phyloP scores from a whole-genome alignment of 208 protist species.

The Trypanosoma scelopori region DNA sequence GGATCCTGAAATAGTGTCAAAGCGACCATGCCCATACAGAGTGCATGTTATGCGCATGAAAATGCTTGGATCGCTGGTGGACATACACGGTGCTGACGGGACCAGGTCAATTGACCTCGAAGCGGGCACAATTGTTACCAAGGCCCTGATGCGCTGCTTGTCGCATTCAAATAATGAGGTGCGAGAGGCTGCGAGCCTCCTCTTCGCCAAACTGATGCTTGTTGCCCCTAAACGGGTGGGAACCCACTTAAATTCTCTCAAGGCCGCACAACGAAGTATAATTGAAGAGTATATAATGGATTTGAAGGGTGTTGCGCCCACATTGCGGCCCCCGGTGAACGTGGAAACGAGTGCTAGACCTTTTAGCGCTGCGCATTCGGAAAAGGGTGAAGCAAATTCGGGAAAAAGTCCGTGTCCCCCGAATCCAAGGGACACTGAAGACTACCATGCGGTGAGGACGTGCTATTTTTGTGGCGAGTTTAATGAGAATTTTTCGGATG shows the following conservation, averaged over 20 bases:
- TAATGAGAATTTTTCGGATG: conserved; percentile 66
- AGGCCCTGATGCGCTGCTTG: conserved; percentile 66
- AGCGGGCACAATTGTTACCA: conserved; percentile 40
- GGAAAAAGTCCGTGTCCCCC: background rate
- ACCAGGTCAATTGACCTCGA: conserved; percentile 40
- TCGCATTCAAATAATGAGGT: conserved; percentile 80
- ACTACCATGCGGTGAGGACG: conserved; percentile 23
- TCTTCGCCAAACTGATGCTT: conserved; percentile 70
- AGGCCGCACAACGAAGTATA: conserved; percentile 68
- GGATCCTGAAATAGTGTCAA: conserved; percentile 64
- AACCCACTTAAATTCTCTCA: conserved; percentile 52
- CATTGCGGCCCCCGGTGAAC: background rate
- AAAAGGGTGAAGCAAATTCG: background rate
- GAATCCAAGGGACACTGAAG: background rate
- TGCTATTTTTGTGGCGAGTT: conserved; percentile 90
- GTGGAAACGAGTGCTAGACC: conserved; percentile 10
- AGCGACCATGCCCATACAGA: conserved; percentile 51
- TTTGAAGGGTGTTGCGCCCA: background rate
- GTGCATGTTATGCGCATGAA: conserved; percentile 68
- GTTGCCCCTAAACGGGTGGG: conserved; percentile 30
- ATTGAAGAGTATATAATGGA: conserved; percentile 65
- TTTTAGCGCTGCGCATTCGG: background rate
- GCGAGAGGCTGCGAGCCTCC: conserved; percentile 60
- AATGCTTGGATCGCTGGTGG: conserved; percentile 70
- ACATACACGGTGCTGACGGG: conserved; percentile 58